Conservation (phyloP, 495 filamentous ascomycete species). For the Podospora conica region DNA sequence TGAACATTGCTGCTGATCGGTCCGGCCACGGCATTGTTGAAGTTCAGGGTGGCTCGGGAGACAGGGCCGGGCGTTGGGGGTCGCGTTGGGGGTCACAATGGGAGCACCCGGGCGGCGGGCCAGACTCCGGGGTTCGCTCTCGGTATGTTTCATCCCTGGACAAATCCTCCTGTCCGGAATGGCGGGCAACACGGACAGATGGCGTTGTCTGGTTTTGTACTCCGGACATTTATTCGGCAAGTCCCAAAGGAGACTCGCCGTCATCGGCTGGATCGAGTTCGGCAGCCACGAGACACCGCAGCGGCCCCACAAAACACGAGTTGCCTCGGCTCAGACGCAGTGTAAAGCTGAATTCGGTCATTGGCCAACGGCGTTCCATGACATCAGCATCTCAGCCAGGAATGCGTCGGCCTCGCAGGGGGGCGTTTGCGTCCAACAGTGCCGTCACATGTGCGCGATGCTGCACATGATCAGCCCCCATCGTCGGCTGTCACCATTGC, state of each 20-base stretch:
- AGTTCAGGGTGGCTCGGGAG: neutral
- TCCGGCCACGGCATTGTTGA: neutral
- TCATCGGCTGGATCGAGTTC: neutral
- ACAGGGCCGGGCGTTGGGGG: too few relatives aligned
- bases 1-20: neutral
- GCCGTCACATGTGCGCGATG: conserved; percentile 6
- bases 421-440: neutral
- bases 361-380: conserved; percentile 10
- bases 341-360: conserved; percentile 1
- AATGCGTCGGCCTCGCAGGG: neutral
- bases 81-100: neutral
- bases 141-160: neutral
- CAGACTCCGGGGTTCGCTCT: neutral
- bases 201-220: too few relatives aligned
- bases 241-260: neutral
- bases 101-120: neutral
- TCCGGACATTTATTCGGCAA: too few relatives aligned
- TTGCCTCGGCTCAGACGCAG: conserved; percentile 5
- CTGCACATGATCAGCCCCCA: conserved; percentile 1
- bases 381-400: conserved; percentile 6
- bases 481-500: neutral
- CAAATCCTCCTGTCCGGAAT: too few relatives aligned
- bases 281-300: neutral
- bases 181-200: too few relatives aligned
- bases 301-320: neutral